Percentiles rank a stretch among this genome's conserved stretches.
phyloP scores from a whole-genome alignment of 1,284 basidiomycete species.

The Ceratobasidium sp. region DNA sequence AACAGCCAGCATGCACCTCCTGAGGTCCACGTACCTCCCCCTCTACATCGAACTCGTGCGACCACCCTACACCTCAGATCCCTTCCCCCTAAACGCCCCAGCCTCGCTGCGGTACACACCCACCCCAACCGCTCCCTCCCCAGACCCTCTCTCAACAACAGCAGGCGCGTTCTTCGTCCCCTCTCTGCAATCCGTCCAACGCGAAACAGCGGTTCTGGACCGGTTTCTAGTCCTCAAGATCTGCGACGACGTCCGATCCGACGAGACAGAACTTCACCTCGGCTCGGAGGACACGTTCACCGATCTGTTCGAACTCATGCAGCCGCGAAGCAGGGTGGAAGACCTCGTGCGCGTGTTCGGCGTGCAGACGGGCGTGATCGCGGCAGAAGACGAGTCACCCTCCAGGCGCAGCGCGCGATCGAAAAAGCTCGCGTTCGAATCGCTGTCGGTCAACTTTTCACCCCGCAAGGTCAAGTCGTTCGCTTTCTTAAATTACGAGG shows the following conservation, averaged over 20 bases:
- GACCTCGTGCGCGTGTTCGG: slow-evolving; percentile 73
- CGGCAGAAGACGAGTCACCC: slow-evolving; percentile 43
- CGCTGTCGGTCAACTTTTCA: slow-evolving; percentile 67
- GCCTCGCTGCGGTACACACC: slow-evolving; percentile 21
- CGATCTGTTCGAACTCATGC: slow-evolving; percentile 74
- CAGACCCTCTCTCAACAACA: slow-evolving; percentile 14
- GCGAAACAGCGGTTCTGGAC: slow-evolving; percentile 78
- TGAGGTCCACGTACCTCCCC: slow-evolving; percentile 75
- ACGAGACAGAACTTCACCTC: slow-evolving; percentile 75
- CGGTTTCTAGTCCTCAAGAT: slow-evolving; percentile 79
- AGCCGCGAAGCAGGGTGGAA: slow-evolving; percentile 72
- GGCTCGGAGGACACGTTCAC: slow-evolving; percentile 75
- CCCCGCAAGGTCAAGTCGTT: slow-evolving; percentile 66
- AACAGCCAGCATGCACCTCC: slow-evolving; percentile 79
- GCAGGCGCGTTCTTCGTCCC: slow-evolving; percentile 18
- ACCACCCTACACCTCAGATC: slow-evolving; percentile 75
- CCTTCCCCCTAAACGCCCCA: slow-evolving; percentile 64
- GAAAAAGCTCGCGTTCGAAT: slow-evolving; percentile 60
- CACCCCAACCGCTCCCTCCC: slow-evolving; percentile 16
- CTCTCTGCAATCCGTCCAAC: slow-evolving; percentile 48
- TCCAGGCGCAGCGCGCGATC: slow-evolving; percentile 41
- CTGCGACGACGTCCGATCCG: slow-evolving; percentile 75
- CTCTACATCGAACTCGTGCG: slow-evolving; percentile 70
- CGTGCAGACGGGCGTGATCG: slow-evolving; percentile 63
- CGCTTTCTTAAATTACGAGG: slow-evolving; percentile 4